phyloP scores from a whole-genome alignment of 2,329 filamentous ascomycete genomes.

The Microsporum ferrugineum region DNA sequence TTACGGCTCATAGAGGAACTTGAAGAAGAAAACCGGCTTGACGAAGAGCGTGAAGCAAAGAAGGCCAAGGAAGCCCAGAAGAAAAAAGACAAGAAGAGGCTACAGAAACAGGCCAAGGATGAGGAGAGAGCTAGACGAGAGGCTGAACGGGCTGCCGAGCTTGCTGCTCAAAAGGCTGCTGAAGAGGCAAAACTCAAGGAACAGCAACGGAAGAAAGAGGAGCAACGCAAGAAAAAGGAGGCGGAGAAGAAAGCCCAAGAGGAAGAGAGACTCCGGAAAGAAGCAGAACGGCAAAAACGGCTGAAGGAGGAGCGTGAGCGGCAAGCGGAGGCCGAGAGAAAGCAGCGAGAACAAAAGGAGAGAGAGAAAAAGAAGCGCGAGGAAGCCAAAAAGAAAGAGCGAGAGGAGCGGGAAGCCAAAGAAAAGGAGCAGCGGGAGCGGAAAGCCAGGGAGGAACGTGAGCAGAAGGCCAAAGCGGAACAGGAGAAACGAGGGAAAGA shows the following conservation, averaged over 20 bases:
- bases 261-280: constrained; percentile 72
- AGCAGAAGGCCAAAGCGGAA: constrained; percentile 40
- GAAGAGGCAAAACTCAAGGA: constrained; percentile 74
- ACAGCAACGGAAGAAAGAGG: constrained; percentile 68
- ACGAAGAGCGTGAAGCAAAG: constrained; percentile 74
- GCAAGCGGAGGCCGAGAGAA: constrained; percentile 75
- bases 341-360: constrained; percentile 66
- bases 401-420: constrained; percentile 46
- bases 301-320: constrained; percentile 75
- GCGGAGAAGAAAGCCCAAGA: constrained; percentile 82
- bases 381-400: constrained; percentile 64
- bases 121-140: constrained; percentile 83
- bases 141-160: constrained; percentile 78
- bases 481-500: constrained; percentile 41
- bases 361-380: constrained; percentile 67
- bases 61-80: constrained; percentile 90
- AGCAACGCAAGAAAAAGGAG: constrained; percentile 84
- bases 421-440: constrained; percentile 67
- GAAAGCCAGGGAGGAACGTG: constrained; percentile 51
- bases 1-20: constrained; percentile 82
- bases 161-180: constrained; percentile 60
- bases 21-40: constrained; percentile 67
- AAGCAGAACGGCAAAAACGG: constrained; percentile 69
- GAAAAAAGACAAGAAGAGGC: constrained; percentile 83
- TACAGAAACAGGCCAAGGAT: constrained; percentile 78